A percentile compares a stretch with the other conserved stretches of the same genome.
Conservation (phyloP, 495 filamentous ascomycete genomes). For the Rhizodiscina lignyota region DNA sequence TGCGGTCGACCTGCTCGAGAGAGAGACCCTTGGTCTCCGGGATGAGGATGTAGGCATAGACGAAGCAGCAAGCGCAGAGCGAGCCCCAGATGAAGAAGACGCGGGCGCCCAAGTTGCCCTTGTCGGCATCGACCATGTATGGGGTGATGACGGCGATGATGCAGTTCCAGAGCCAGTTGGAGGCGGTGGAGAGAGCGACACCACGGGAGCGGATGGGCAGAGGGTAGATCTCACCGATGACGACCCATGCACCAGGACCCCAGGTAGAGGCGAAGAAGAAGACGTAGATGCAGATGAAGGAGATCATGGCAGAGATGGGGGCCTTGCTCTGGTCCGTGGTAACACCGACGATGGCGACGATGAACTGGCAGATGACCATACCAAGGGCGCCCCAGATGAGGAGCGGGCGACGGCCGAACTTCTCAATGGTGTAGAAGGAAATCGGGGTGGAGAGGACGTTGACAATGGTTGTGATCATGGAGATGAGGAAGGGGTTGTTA, state of each 20-base stretch:
- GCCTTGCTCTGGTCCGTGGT: conserved; percentile 9
- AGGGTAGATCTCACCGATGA: conserved; percentile 79
- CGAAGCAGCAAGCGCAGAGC: conserved; percentile 45
- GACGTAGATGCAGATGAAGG: conserved; percentile 36
- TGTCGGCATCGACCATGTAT: conserved; percentile 51
- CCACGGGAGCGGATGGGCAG: conserved; percentile 69
- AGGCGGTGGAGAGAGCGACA: conserved; percentile 64
- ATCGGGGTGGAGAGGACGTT: conserved; percentile 71
- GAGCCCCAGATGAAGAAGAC: conserved; percentile 71
- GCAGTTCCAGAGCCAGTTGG: conserved; percentile 77
- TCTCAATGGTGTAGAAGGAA: conserved; percentile 72
- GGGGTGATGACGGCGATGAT: conserved; percentile 59
- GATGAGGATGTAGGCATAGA: conserved; percentile 63
- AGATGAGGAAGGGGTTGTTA: conserved; percentile 59
- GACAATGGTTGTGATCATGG: conserved; percentile 66
- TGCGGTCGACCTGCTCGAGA: conserved; percentile 77
- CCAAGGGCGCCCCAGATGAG: conserved; percentile 63
- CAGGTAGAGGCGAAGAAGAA: conserved; percentile 28
- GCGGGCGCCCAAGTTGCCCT: conserved; percentile 50
- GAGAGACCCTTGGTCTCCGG: conserved; percentile 78
- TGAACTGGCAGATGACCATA: conserved; percentile 77
- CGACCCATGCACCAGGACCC: conserved; percentile 53
- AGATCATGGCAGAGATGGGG: conserved; percentile 18
- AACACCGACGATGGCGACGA: conserved; percentile 51
- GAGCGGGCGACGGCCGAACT: conserved; percentile 63